Evolutionary conservation across 768 basidiomycete species (phyloP), one percentile per base, ranked within the genome.

Genomic region (Suillus spraguei): DNA sequence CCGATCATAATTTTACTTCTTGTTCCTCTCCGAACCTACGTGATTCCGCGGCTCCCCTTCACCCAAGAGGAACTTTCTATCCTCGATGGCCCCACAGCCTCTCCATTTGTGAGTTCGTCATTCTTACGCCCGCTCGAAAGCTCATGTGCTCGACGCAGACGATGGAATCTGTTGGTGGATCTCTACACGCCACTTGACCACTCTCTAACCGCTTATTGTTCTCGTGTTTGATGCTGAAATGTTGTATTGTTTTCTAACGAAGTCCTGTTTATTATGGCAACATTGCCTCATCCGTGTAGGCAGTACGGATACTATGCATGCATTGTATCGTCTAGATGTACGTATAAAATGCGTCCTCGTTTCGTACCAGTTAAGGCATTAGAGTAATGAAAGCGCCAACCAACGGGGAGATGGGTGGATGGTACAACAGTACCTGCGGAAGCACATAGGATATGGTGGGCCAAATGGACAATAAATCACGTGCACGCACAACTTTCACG

Each of bases 41-140:
- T 92, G n/a, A 81, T 97, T 16, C 94, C 95, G 0, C 80, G 80
- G 22, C 75, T 96, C 49, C 83, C 89, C 0, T 95, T 97, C 72
- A 89, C 89, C 0, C 69, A 74, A 4, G 91, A 90, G 64, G 96
- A 97, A 70, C 77, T 99, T 44, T 80, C 80, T 2, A 89, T 95
- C 24, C 82, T 98, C n/a, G 96, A 97, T 72, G 90, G 92, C 2
- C 92, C 94, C 0, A 90, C 92, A 0, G 95, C 96, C 13, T 94
- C 92, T 16, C 83, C 87, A n/a, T 92, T 91, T 67, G 91, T 93
- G 69, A 80, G 91, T 85, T 7, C 49, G 17, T 22, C 22, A n/a
- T 28, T 8, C 42, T 32, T 35, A 24, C 38, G 4, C 32, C 36
- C 39, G 60, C 17, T 35, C 17, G 42, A 22, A 39, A 50, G 39